A percentile compares a stretch with the other conserved stretches of the same genome.
These are phyloP conservation scores for Erythrobasidium hasegawianum DNA, from an alignment of 1,284 basidiomycete species.

Conservation along the genomic window DNA sequence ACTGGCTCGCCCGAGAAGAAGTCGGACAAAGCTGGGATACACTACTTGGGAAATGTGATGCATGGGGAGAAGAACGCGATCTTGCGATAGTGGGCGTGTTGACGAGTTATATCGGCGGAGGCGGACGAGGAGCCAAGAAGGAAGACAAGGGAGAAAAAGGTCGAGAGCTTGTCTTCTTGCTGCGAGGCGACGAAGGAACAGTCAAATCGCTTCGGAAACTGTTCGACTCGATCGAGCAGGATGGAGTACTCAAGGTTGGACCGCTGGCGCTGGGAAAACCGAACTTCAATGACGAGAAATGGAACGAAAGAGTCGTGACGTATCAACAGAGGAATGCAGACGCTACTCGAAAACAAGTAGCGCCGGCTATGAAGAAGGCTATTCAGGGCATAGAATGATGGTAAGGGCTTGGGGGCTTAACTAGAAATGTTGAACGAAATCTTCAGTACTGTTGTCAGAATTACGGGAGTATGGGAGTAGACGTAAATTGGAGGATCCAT, in stretches of 20 bases:
- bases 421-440: neutral
- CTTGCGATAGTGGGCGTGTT: constrained; percentile 71
- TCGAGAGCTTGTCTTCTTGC: constrained; percentile 42
- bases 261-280: constrained; percentile 38
- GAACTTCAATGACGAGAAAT: constrained; percentile 59
- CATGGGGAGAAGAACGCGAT: constrained; percentile 63
- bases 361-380: constrained; percentile 64
- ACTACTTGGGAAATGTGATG: constrained; percentile 56
- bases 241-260: constrained; percentile 55
- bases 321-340: constrained; percentile 73
- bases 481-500: neutral
- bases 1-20: constrained; percentile 53
- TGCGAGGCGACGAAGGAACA: constrained; percentile 35
- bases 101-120: constrained; percentile 56
- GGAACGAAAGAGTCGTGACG: constrained; percentile 51
- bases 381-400: constrained; percentile 41
- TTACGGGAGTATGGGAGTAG: neutral
- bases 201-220: constrained; percentile 36
- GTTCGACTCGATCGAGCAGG: constrained; percentile 60
- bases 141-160: constrained; percentile 51
- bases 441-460: neutral
- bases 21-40: constrained; percentile 46
- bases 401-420: neutral
- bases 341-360: constrained; percentile 73
- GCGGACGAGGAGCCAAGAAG: constrained; percentile 51